Percentiles rank a stretch among this genome's conserved stretches.
Evolutionary conservation across 768 basidiomycete species (phyloP).

Genomic region (Trametes cubensis): DNA sequence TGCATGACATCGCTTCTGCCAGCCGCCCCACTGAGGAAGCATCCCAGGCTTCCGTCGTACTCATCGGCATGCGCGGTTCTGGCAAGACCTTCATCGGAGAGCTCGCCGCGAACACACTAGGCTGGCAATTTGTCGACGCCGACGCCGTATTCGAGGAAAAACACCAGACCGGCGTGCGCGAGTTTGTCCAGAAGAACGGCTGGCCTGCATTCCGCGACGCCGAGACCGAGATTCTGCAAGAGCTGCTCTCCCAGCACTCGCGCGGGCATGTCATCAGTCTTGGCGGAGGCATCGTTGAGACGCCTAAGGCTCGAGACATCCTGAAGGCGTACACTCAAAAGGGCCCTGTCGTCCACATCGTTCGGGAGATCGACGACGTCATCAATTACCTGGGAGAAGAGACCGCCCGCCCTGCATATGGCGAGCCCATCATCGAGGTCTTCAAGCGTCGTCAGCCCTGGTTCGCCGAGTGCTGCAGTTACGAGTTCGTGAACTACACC

Average conservation of each 20-base stretch:
- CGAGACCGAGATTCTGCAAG: constrained; percentile 69
- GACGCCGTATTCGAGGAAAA: constrained; percentile 76
- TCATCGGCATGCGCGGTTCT: constrained; percentile 96
- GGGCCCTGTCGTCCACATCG: constrained; percentile 84
- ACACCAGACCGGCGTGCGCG: constrained; percentile 60
- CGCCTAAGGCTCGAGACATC: constrained; percentile 68
- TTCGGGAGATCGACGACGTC: constrained; percentile 79
- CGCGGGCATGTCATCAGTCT: constrained; percentile 80
- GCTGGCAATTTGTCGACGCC: constrained; percentile 81
- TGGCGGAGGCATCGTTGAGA: constrained; percentile 95
- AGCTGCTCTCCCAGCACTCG: constrained; percentile 60
- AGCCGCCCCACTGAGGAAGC: constrained; percentile 39
- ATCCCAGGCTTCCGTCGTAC: constrained; percentile 61
- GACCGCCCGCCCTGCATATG: constrained; percentile 82
- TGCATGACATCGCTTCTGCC: constrained; percentile 45
- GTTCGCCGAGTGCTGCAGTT: constrained; percentile 80
- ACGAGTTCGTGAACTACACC: constrained; percentile 83
- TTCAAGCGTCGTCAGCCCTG: constrained; percentile 82
- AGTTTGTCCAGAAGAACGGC: constrained; percentile 80
- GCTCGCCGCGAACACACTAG: constrained; percentile 72
- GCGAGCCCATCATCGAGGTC: constrained; percentile 84
- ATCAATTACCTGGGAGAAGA: constrained; percentile 79
- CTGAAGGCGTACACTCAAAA: constrained; percentile 64
- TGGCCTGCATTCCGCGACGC: constrained; percentile 90
- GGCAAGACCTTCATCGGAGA: constrained; percentile 91